Base-by-base conservation (phyloP, 2,329 filamentous ascomycete species). In the Fusarium subglutinans region DNA sequence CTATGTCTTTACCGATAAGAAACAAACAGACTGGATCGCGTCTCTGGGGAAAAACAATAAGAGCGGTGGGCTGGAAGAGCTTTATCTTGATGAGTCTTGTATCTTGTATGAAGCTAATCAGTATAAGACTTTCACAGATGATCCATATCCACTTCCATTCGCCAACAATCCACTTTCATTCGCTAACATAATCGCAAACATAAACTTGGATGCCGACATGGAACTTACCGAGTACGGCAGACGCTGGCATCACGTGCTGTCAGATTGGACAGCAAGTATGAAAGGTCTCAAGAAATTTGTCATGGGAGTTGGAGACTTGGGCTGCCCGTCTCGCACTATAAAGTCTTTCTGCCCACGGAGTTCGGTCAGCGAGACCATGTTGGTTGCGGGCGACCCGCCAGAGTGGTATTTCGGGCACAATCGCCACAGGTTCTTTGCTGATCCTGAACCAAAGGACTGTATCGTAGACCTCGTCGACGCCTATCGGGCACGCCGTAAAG, bases 21-120 rank as follows among this genome's bases (percentile, higher is more conserved):
- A 81, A 73, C 83, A 87, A 56, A 69, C 86, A 2, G 81, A 84
- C 13, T 87, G 85, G 85, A 80, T 87, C 8, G 69, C 82, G 0
- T 80, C 79, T 1, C 80, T 87, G 18, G 35, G 35, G 3, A 2
- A 0, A 2, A 22, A 1, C 0, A 53, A 60, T 1, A n/a, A 6
- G 28, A 33, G 57, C 8, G 35, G 26, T 0, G 77, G 72, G 2
- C 79, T 87, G 0, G 70, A 81, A 33, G 79, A 82, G 50, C 78
- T 87, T 2, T 80, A 83, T 14, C 75, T 87, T 0, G 83, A 86
- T 35, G 78, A 84, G 51, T 87, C 84, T 50, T 74, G 79, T 2
- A 82, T 85, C 33, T 26, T 80, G 6, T 30, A 12, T 24, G 5
- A 30, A 6, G 48, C 47, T 0, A 3, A 12, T 0, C 37, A 41